phyloP scores from a whole-genome alignment of 495 filamentous ascomycete genomes.

The Achaetomiella virescens region DNA sequence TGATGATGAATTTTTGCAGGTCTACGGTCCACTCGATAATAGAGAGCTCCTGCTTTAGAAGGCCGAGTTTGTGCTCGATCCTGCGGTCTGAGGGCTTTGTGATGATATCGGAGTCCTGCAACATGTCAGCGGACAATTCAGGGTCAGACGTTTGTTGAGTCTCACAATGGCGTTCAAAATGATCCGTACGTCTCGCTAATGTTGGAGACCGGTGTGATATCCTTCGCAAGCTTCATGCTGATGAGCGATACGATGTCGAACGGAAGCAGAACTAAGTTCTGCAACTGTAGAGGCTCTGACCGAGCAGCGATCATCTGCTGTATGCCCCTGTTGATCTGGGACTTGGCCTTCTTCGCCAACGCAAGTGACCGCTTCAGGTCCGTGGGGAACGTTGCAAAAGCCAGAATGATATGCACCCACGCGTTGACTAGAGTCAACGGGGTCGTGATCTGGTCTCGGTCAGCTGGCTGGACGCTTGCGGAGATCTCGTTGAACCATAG shows the following conservation, averaged over 20 bases:
- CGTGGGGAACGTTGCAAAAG: neutral
- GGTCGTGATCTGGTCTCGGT: neutral
- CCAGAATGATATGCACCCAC: constrained; percentile 6
- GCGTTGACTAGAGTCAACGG: neutral
- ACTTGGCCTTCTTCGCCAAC: neutral
- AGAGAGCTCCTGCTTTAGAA: constrained; percentile 35
- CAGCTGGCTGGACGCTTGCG: neutral
- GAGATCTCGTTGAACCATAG: neutral
- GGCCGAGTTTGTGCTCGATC: constrained; percentile 33
- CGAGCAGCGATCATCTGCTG: neutral
- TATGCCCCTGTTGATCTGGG: neutral
- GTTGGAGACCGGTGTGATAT: constrained; percentile 25
- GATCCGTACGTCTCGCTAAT: constrained; percentile 32
- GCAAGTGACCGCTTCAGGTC: neutral
- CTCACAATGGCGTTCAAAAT: constrained; percentile 29
- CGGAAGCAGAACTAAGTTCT: constrained; percentile 31
- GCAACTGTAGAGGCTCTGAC: constrained; percentile 10
- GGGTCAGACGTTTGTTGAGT: neutral
- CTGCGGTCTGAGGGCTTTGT: constrained; percentile 26
- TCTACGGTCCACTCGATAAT: constrained; percentile 28
- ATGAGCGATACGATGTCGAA: constrained; percentile 33
- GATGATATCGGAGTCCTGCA: constrained; percentile 29
- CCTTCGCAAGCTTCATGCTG: constrained; percentile 26
- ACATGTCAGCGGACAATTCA: neutral
- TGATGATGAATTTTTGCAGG: constrained; percentile 20